Conservation (phyloP, 192 early-diverging fungal species). For the Backusella westeae region DNA sequence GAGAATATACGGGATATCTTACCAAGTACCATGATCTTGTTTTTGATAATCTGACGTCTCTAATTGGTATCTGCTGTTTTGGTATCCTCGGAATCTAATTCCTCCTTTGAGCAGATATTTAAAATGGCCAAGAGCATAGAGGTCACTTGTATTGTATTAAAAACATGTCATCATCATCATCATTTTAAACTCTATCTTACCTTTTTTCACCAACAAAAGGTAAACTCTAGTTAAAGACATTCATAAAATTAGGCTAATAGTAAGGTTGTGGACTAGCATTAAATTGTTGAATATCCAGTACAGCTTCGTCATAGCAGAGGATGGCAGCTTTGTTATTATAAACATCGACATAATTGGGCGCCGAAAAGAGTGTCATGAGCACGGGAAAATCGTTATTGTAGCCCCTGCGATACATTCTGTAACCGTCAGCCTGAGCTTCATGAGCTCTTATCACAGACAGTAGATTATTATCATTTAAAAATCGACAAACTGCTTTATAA, state of each 20-base stretch:
- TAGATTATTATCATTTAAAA: constrained; percentile 90
- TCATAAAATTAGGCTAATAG: constrained; percentile 98
- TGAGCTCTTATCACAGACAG: constrained; percentile 95
- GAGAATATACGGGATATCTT: constrained; percentile 85
- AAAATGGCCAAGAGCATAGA: constrained; percentile 94
- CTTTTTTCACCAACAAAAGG: constrained; percentile 99
- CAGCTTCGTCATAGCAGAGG: constrained; percentile 95
- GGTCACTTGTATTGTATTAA: constrained; percentile 57
- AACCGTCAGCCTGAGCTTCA: constrained; percentile 94
- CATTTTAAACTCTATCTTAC: constrained; percentile 27
- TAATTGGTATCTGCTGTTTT: constrained; percentile 40
- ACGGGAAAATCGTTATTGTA: constrained; percentile 89
- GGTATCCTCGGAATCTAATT: constrained; percentile 50
- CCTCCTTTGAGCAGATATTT: constrained; percentile 92
- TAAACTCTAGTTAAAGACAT: constrained; percentile 95
- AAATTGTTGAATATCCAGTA: constrained; percentile 96
- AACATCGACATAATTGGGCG: constrained; percentile 95
- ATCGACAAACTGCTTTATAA: constrained; percentile 87
- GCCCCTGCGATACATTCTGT: constrained; percentile 95
- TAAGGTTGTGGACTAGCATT: constrained; percentile 92
- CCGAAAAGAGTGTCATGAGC: constrained; percentile 97
- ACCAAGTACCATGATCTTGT: constrained; percentile 90
- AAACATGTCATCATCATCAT: too few relatives aligned
- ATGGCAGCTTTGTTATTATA: constrained; percentile 99
- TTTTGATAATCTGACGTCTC: constrained; percentile 66